These are phyloP conservation scores for Botrytis elliptica DNA, from an alignment of 2,329 filamentous ascomycete genomes.

Conservation along the genomic window DNA sequence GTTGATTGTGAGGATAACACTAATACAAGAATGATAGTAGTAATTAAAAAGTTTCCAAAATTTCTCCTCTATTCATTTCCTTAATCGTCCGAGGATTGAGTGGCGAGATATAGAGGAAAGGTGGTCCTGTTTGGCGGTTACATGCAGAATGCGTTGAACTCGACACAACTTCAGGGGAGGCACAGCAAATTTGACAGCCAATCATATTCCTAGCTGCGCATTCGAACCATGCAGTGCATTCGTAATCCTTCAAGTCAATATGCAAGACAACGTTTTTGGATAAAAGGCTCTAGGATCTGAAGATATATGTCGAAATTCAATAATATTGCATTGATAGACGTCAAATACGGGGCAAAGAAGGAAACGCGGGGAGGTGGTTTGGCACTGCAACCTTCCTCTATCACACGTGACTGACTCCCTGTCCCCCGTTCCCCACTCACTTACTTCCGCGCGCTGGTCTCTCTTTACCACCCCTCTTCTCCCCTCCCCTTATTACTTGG, in stretches of 20 bases:
- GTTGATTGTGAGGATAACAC: neutral
- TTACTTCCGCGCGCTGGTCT: too few relatives aligned
- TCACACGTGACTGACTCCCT: too few relatives aligned
- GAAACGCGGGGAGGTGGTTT: too few relatives aligned
- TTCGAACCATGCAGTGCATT: neutral
- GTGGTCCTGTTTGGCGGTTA: neutral
- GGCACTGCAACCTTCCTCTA: too few relatives aligned
- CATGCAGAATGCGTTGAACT: neutral
- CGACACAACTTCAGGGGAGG: neutral
- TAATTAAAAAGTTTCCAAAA: neutral
- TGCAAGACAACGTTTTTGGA: neutral
- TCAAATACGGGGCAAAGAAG: too few relatives aligned
- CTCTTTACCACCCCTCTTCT: too few relatives aligned
- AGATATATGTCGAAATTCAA: neutral
- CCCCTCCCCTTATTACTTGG: too few relatives aligned
- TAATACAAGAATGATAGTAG: too few relatives aligned
- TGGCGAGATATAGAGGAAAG: too few relatives aligned
- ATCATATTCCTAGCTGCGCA: neutral
- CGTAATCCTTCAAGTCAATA: neutral
- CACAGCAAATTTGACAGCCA: neutral
- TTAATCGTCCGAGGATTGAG: neutral
- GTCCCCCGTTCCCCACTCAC: too few relatives aligned
- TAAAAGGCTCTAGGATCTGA: neutral
- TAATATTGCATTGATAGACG: too few relatives aligned
- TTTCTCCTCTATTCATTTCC: neutral